Evolutionary conservation across 1,284 basidiomycete genomes (phyloP).

Genomic region (Microbotryomycetes sp.): DNA sequence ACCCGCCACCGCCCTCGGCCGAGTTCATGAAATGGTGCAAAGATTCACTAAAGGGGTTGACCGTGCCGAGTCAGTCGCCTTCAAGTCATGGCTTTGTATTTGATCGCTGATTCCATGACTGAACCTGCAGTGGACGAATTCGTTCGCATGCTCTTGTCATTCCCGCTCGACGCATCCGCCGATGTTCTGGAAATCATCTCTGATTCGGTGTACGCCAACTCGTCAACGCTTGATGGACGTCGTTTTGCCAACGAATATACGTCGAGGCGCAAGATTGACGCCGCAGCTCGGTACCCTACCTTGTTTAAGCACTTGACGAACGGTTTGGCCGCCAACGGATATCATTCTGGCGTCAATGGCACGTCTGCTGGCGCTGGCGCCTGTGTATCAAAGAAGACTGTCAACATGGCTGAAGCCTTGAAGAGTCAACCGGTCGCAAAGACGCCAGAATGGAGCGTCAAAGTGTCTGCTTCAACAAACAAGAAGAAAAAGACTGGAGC

Average conservation of each 20-base stretch:
- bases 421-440: conserved; percentile 17
- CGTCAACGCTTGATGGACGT: conserved; percentile 86
- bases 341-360: not conserved
- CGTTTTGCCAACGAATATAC: conserved; percentile 53
- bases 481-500: conserved; percentile 29
- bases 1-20: conserved; percentile 45
- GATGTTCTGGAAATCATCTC: conserved; percentile 77
- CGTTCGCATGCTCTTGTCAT: conserved; percentile 69
- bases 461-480: conserved; percentile 23
- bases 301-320: conserved; percentile 3
- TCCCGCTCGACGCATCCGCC: conserved; percentile 75
- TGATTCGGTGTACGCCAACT: conserved; percentile 78
- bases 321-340: not conserved
- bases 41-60: conserved; percentile 75
- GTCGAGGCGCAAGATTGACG: conserved; percentile 31
- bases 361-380: not conserved
- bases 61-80: conserved; percentile 16
- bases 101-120: not conserved
- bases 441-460: conserved; percentile 31
- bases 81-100: conserved; percentile 5
- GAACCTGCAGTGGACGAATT: conserved; percentile 74
- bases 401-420: conserved; percentile 31
- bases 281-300: conserved; percentile 25
- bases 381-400: conserved; percentile 7
- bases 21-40: conserved; percentile 91